Conservation (phyloP, 108 stramenopile species). For the Cyclotella baltica region DNA sequence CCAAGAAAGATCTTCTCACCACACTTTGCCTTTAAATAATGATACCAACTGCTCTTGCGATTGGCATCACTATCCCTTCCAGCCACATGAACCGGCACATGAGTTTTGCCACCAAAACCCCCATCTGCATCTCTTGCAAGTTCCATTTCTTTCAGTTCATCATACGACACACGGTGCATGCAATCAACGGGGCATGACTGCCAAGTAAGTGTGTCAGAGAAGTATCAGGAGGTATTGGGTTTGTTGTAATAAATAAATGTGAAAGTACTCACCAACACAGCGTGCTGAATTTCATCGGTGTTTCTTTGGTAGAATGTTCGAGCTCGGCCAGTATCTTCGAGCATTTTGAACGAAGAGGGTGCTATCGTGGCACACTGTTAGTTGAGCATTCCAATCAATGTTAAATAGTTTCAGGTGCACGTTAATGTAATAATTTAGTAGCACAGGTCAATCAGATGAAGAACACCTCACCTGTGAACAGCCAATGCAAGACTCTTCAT, state of each 20-base stretch:
- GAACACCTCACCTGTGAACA: conserved; percentile 55
- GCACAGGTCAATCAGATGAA: no score
- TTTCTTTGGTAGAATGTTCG: conserved; percentile 71
- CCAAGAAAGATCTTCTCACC: conserved; percentile 30
- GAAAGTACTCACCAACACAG: conserved; percentile 47
- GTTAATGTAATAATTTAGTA: background rate
- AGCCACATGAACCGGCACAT: conserved; percentile 75
- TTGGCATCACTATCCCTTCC: conserved; percentile 78
- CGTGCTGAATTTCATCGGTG: conserved; percentile 63
- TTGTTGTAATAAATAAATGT: background rate
- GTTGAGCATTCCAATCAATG: no score
- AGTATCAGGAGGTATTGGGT: background rate
- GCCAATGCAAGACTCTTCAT: conserved; percentile 91
- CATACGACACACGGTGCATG: conserved; percentile 78
- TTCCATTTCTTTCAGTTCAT: conserved; percentile 79
- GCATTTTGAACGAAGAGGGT: conserved; percentile 72
- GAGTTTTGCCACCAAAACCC: conserved; percentile 51
- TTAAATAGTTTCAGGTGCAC: background rate
- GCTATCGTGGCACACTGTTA: conserved; percentile 67
- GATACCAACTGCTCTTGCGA: conserved; percentile 75
- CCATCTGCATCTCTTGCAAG: conserved; percentile 67
- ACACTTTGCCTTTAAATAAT: conserved; percentile 75
- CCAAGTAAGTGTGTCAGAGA: background rate
- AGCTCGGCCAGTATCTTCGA: conserved; percentile 80
- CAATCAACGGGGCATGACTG: conserved; percentile 80